phyloP scores from a whole-genome alignment of 352 stramenopile species.

The Pythium aphanidermatum region DNA sequence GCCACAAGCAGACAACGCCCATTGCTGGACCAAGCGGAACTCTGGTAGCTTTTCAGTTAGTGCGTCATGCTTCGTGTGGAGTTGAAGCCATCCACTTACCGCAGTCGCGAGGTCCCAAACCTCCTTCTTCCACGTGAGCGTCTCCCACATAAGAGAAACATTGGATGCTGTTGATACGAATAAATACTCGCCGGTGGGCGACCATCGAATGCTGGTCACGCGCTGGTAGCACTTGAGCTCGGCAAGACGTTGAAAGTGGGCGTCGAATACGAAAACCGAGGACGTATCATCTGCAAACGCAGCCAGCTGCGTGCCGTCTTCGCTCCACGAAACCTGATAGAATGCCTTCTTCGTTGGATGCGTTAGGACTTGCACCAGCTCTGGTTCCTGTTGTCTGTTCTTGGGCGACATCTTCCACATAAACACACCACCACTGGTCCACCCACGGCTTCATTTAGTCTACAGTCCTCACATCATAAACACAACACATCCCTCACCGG shows the following conservation, averaged over 20 bases:
- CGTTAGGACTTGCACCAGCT: constrained; percentile 51
- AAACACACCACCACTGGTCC: constrained; percentile 45
- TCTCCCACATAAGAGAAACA: constrained; percentile 75
- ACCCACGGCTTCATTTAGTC: neutral
- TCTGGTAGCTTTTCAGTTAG: constrained; percentile 27
- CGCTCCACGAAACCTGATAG: constrained; percentile 59
- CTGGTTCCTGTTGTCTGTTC: constrained; percentile 34
- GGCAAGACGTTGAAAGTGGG: constrained; percentile 41
- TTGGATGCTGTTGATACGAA: constrained; percentile 56
- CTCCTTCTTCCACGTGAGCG: constrained; percentile 71
- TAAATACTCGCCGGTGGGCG: constrained; percentile 79
- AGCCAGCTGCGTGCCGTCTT: constrained; percentile 59
- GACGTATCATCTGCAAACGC: constrained; percentile 39
- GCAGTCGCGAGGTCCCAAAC: constrained; percentile 61
- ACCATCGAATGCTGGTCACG: constrained; percentile 56
- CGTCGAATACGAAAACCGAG: constrained; percentile 55
- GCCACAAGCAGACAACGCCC: constrained; percentile 62
- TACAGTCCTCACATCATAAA: neutral
- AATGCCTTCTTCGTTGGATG: constrained; percentile 47
- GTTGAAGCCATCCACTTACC: constrained; percentile 29
- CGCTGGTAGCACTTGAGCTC: constrained; percentile 56
- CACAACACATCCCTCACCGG: constrained; percentile 20
- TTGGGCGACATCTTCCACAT: constrained; percentile 59
- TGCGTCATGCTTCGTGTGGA: no score
- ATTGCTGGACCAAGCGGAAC: constrained; percentile 67